Percentiles rank a stretch among this genome's conserved stretches.
phyloP scores from a whole-genome alignment of 2,329 filamentous ascomycete species.

The Blumeria hordei region DNA sequence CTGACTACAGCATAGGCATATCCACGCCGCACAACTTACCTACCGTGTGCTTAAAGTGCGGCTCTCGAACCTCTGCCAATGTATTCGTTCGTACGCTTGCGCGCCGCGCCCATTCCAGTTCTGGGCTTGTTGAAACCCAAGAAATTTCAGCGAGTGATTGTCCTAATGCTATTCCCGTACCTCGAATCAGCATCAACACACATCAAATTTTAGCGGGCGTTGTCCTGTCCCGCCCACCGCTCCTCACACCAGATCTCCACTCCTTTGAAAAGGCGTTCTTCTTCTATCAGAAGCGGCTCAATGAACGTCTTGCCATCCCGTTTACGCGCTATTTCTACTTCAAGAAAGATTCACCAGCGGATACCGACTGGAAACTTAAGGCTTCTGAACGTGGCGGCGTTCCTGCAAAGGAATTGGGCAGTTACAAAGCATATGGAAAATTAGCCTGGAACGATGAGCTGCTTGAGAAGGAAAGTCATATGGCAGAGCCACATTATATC shows the following conservation, averaged over 20 bases:
- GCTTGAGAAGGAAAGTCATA: conserved; percentile 50
- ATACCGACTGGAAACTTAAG: conserved; percentile 79
- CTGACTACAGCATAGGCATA: too few relatives aligned
- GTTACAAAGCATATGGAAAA: conserved; percentile 50
- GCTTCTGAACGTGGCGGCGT: conserved; percentile 47
- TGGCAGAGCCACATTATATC: conserved; percentile 19
- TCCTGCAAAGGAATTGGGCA: conserved; percentile 62
- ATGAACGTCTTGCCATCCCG: conserved; percentile 70
- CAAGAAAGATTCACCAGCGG: conserved; percentile 65
- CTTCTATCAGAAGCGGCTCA: conserved; percentile 92
- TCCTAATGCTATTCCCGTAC: too few relatives aligned
- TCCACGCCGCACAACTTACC: too few relatives aligned
- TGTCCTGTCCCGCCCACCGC: conserved; percentile 67
- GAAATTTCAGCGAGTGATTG: too few relatives aligned
- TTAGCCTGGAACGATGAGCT: conserved; percentile 82
- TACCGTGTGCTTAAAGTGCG: too few relatives aligned
- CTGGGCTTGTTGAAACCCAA: too few relatives aligned
- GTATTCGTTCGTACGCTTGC: too few relatives aligned
- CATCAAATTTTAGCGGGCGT: conserved; percentile 36
- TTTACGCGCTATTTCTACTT: conserved; percentile 89
- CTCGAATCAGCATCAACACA: not conserved
- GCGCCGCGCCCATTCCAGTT: too few relatives aligned
- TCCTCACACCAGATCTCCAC: conserved; percentile 62
- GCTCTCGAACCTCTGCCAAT: too few relatives aligned
- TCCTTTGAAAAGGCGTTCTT: conserved; percentile 83